Percentiles rank a stretch among this genome's conserved stretches.
These are phyloP conservation scores for Amniculicola lignicola DNA, from an alignment of 495 filamentous ascomycete species.

Conservation along the genomic window DNA sequence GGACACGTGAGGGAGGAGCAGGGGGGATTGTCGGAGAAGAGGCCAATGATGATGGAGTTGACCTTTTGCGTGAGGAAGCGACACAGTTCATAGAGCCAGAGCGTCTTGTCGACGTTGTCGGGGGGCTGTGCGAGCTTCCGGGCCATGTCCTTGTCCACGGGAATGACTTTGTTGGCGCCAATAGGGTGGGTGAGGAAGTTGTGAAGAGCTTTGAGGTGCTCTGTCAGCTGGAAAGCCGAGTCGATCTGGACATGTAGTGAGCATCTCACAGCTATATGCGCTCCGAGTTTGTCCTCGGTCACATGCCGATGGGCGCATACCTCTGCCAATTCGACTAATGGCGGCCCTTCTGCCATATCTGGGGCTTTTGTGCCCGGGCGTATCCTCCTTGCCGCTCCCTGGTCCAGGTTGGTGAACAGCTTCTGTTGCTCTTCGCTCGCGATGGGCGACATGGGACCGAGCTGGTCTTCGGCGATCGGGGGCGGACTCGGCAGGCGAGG, in stretches of 20 bases:
- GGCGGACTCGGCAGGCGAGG: constrained; percentile 86
- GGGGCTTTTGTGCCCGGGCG: constrained; percentile 84
- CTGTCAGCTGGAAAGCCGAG: constrained; percentile 95
- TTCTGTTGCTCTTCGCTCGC: constrained; percentile 52
- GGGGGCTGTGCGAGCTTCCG: constrained; percentile 72
- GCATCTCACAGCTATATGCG: neutral
- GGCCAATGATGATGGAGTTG: constrained; percentile 84
- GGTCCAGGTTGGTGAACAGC: constrained; percentile 45
- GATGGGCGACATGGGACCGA: constrained; percentile 77
- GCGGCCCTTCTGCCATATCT: constrained; percentile 89
- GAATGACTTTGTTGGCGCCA: constrained; percentile 51
- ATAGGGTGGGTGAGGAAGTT: constrained; percentile 68
- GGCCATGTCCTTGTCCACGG: constrained; percentile 73
- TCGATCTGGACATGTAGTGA: constrained; percentile 53
- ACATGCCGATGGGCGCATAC: constrained; percentile 46
- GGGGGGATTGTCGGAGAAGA: constrained; percentile 83
- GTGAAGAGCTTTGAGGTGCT: constrained; percentile 92
- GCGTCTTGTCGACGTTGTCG: constrained; percentile 69
- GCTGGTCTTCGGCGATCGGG: constrained; percentile 85
- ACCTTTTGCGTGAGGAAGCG: constrained; percentile 91
- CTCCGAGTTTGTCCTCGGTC: neutral
- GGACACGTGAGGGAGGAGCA: constrained; percentile 85
- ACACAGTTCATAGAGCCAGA: constrained; percentile 98
- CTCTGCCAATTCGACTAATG: constrained; percentile 77
- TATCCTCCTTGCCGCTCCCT: constrained; percentile 75